Conservation (phyloP, 2,329 filamentous ascomycete genomes). For the Aureobasidium mangrovei region DNA sequence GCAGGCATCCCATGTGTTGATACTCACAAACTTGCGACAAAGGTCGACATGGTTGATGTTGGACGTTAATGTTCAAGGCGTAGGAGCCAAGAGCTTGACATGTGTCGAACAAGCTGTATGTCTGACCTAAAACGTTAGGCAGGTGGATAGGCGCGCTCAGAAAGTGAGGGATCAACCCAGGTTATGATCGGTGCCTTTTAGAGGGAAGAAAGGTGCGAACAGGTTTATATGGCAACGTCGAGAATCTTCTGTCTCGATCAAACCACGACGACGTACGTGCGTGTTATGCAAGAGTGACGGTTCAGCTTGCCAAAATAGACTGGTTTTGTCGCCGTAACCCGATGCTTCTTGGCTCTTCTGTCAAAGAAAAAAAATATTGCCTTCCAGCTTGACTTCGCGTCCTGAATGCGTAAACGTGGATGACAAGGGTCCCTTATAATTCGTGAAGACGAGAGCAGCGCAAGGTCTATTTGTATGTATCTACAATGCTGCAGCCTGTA, state of each 20-base stretch:
- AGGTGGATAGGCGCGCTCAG: neutral
- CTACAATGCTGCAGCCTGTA: neutral
- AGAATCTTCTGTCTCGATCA: constrained; percentile 13
- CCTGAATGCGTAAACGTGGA: neutral
- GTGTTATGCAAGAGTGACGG: constrained; percentile 13
- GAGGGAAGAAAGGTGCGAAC: neutral
- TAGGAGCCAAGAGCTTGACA: neutral
- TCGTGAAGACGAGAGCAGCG: neutral
- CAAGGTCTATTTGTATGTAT: neutral
- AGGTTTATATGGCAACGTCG: constrained; percentile 7
- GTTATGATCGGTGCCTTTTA: neutral
- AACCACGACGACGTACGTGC: constrained; percentile 6
- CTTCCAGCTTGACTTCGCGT: constrained; percentile 5
- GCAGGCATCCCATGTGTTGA: neutral
- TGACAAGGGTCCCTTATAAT: neutral
- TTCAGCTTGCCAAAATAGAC: constrained; percentile 9
- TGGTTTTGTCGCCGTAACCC: constrained; percentile 2
- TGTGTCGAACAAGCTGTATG: neutral
- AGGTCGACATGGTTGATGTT: constrained; percentile 14
- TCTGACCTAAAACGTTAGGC: neutral
- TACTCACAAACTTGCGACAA: constrained; percentile 24
- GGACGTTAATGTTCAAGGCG: neutral
- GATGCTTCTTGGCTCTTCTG: neutral
- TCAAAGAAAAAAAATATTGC: neutral
- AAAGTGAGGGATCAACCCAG: neutral